Percentiles rank a stretch among this genome's conserved stretches.
phyloP scores from a whole-genome alignment of 2,329 filamentous ascomycete species.

The Elsinoe batatas region DNA sequence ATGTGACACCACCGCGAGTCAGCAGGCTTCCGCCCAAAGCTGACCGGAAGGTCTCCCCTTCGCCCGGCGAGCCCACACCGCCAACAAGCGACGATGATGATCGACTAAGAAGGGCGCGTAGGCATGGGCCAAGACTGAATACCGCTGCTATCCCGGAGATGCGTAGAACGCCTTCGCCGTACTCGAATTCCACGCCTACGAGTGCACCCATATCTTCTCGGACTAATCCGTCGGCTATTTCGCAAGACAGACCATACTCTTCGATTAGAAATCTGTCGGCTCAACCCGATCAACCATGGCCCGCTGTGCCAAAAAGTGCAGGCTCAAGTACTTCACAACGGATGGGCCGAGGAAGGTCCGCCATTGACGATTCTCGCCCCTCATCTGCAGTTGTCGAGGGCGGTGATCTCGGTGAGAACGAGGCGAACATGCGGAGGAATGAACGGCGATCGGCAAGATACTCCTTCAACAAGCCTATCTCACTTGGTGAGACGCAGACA shows the following conservation, averaged over 20 bases:
- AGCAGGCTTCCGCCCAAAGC: constrained; percentile 31
- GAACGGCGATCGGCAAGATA: constrained; percentile 29
- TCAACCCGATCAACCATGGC: not conserved
- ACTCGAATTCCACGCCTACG: constrained; percentile 33
- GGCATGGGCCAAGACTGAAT: constrained; percentile 24
- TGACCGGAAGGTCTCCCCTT: constrained; percentile 49
- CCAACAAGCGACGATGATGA: constrained; percentile 31
- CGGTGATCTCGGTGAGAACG: constrained; percentile 25
- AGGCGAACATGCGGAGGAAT: constrained; percentile 22
- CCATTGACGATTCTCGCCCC: not conserved
- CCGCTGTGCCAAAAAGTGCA: constrained; percentile 17
- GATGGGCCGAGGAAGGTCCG: not conserved
- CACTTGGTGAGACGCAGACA: not conserved
- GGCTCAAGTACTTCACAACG: constrained; percentile 23
- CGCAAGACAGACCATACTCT: not conserved
- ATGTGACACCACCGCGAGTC: constrained; percentile 36
- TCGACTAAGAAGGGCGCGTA: constrained; percentile 17
- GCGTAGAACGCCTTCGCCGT: constrained; percentile 36
- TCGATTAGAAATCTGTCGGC: not conserved
- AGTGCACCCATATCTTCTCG: constrained; percentile 36
- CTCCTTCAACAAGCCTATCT: constrained; percentile 25
- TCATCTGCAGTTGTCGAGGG: constrained; percentile 23
- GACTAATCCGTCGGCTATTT: constrained; percentile 30
- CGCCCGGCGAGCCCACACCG: constrained; percentile 23
- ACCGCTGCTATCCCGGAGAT: constrained; percentile 31